These are phyloP conservation scores for Cercophora samala DNA, from an alignment of 495 filamentous ascomycete species.

Conservation along the genomic window DNA sequence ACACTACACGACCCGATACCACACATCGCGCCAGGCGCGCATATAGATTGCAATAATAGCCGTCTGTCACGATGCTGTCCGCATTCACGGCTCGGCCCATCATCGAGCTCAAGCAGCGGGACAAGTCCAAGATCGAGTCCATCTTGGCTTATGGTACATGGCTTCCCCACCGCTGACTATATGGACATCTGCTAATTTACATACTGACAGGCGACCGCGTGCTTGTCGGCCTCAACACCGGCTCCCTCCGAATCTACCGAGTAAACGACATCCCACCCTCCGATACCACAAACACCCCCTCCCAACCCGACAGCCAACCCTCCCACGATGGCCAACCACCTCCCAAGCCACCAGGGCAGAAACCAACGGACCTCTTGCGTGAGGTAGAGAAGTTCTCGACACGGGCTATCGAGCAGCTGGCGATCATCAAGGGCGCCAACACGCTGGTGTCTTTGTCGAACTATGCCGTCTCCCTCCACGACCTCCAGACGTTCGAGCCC, in stretches of 20 bases:
- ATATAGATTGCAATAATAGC: neutral
- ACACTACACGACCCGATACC: neutral
- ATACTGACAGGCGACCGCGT: constrained; percentile 68
- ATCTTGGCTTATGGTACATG: constrained; percentile 78
- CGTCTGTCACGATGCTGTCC: constrained; percentile 72
- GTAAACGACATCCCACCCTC: constrained; percentile 59
- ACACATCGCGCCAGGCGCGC: neutral
- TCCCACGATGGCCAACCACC: constrained; percentile 27
- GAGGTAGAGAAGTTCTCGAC: constrained; percentile 93
- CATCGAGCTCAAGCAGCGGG: constrained; percentile 89
- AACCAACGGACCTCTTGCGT: constrained; percentile 77
- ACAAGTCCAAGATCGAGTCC: constrained; percentile 94
- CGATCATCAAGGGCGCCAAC: constrained; percentile 90
- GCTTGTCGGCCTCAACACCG: constrained; percentile 85
- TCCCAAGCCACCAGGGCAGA: constrained; percentile 39
- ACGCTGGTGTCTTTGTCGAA: constrained; percentile 87
- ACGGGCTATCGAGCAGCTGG: constrained; percentile 84
- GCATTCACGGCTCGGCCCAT: constrained; percentile 95
- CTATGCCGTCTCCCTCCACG: constrained; percentile 80
- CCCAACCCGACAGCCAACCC: constrained; percentile 20
- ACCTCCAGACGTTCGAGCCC: constrained; percentile 76
- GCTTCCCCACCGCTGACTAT: neutral
- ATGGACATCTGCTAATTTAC: constrained; percentile 14
- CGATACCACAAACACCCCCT: constrained; percentile 33
- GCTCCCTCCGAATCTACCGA: constrained; percentile 84